Base-by-base conservation (phyloP, 768 basidiomycete genomes). In the Botryobasidium botryosum region DNA sequence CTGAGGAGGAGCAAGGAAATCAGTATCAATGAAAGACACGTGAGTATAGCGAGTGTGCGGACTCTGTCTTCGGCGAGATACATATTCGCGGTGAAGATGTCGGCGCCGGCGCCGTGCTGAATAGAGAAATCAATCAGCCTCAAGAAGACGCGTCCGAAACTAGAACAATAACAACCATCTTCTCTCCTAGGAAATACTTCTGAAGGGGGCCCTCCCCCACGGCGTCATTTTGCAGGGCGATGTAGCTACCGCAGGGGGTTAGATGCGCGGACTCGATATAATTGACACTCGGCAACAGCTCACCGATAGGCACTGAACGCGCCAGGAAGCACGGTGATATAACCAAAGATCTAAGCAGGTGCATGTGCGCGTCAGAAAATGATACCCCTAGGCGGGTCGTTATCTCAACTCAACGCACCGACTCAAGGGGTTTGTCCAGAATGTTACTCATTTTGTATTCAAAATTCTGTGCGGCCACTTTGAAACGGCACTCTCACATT, bases 161-260 rank as follows among this genome's bases (percentile, higher is more conserved):
- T 15, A 23, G 15, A 12, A 12, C 31, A 6, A 15, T 17, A 53
- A 68, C 28, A 45, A 76, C 75, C 79, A 94, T 80, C 55, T 79
- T 87, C 68, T 99, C 94, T 4, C 94, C 94, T 20, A 94, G 64
- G 68, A 99, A 99, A 64, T 99, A 97, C 61, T 92, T 87, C 55
- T 87, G 81, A 52, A 96, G 56, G 0, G 87, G 92, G 0, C 91
- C 92, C 53, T 88, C 75, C 0, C 90, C 91, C 20, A 57, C 66
- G 0, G 61, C 56, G 48, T 92, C 86, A 55, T 96, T 94, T 63
- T 88, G 83, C 43, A 96, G 59, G 7, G 88, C 90, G 48, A 90
- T 85, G 57, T 91, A 85, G 39, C 83, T 47, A 92, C 1, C 90
- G 88, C 44, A 85, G 85, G 1, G 87, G 87, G 1, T 58, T 57